Percentiles rank a stretch among this genome's conserved stretches.
Evolutionary conservation across 2,329 filamentous ascomycete species (phyloP).

Genomic region (Sporothrix brasiliensis): DNA sequence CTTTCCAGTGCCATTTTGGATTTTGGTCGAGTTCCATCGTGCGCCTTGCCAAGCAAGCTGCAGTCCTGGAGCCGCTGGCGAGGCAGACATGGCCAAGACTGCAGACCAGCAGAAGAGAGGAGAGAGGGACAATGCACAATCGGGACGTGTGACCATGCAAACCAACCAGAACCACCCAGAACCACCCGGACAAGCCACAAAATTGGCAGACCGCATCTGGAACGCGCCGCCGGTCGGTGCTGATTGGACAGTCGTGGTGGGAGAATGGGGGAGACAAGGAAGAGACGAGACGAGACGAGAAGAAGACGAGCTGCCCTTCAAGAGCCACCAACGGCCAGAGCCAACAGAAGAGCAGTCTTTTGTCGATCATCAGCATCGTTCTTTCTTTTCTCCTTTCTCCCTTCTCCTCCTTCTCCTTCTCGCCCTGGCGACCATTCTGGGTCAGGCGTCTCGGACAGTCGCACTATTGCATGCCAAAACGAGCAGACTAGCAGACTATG

Average conservation of each 20-base stretch:
- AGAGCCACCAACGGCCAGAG: background rate
- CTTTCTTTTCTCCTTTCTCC: too few relatives aligned
- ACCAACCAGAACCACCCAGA: too few relatives aligned
- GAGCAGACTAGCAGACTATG: too few relatives aligned
- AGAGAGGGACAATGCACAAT: constrained; percentile 6
- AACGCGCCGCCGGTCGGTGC: background rate
- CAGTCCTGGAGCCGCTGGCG: background rate
- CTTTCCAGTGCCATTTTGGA: background rate
- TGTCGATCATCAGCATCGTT: background rate
- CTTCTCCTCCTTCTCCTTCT: background rate
- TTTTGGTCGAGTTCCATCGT: background rate
- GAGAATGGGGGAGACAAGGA: background rate
- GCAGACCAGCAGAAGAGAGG: background rate
- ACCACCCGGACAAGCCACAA: background rate
- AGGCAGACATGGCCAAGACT: constrained; percentile 17
- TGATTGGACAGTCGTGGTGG: background rate
- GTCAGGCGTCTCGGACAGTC: background rate
- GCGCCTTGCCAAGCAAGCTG: background rate
- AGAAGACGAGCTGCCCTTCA: background rate
- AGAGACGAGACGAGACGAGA: background rate
- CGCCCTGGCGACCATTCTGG: constrained; percentile 9
- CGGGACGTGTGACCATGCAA: background rate
- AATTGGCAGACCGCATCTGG: too few relatives aligned
- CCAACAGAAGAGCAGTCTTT: background rate
- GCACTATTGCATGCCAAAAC: too few relatives aligned